Percentiles rank a stretch among this genome's conserved stretches.
phyloP scores from a whole-genome alignment of 2,329 filamentous ascomycete species.

The Fusarium sp. region DNA sequence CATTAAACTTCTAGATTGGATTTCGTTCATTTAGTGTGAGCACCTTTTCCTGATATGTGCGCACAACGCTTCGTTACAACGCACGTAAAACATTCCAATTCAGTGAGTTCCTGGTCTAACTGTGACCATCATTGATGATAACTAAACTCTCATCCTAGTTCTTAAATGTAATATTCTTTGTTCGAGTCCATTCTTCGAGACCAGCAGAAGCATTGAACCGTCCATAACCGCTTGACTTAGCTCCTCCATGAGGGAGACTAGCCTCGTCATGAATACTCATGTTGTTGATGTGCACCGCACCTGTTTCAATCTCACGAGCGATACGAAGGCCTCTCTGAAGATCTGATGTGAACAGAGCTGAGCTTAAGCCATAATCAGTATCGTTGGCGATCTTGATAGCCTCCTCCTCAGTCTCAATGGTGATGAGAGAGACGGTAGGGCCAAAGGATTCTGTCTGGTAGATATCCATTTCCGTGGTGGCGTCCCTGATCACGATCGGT shows the following conservation, averaged over 20 bases:
- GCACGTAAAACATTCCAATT: too few species aligned
- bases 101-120: too few species aligned
- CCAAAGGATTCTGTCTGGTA: conserved; percentile 84
- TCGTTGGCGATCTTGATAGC: conserved; percentile 82
- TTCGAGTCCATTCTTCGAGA: conserved; percentile 72
- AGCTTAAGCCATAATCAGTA: conserved; percentile 80
- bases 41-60: too few species aligned
- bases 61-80: too few species aligned
- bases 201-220: conserved; percentile 68
- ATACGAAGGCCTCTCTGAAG: conserved; percentile 70
- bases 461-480: conserved; percentile 76
- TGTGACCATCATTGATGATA: not conserved
- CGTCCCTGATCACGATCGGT: conserved; percentile 75
- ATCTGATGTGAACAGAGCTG: conserved; percentile 80
- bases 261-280: conserved; percentile 76
- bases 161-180: conserved; percentile 73
- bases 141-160: conserved; percentile 41
- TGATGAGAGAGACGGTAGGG: conserved; percentile 76
- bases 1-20: too few species aligned
- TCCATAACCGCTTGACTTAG: conserved; percentile 74
- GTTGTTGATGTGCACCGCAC: conserved; percentile 75
- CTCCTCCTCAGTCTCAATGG: conserved; percentile 77
- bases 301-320: conserved; percentile 75
- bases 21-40: too few species aligned
- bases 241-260: conserved; percentile 74